Evolutionary conservation across 2,329 filamentous ascomycete genomes (phyloP).

Genomic region (Decorospora gaudefroyi): DNA sequence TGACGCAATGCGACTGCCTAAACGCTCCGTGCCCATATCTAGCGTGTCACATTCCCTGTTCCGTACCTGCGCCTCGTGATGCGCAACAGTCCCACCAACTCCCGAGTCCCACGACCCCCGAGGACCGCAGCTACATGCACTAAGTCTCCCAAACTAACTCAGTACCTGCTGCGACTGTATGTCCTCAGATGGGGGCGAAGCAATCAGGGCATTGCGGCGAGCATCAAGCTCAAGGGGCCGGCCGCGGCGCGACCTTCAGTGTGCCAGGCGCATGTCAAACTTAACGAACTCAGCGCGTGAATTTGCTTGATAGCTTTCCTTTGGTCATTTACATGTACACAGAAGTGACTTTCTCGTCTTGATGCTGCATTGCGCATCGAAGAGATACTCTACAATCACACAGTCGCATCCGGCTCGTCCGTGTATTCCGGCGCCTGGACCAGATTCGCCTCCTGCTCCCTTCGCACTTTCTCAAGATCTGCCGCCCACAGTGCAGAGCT

Average conservation of each 20-base stretch:
- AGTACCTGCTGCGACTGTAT: too few species aligned
- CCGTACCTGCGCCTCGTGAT: conserved; percentile 1
- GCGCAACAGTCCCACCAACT: too few species aligned
- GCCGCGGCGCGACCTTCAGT: too few species aligned
- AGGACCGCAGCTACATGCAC: too few species aligned
- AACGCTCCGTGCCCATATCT: neutral
- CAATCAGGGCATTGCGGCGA: neutral
- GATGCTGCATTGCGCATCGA: neutral
- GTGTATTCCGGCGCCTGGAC: conserved; percentile 32
- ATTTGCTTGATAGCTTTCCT: too few species aligned
- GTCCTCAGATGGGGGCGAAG: too few species aligned
- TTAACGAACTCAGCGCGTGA: too few species aligned
- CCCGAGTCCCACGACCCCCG: conserved; percentile 1
- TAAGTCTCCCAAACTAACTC: too few species aligned
- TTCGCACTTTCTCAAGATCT: conserved; percentile 64
- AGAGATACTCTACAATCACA: conserved; percentile 15
- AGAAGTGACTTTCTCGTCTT: too few species aligned
- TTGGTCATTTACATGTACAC: too few species aligned
- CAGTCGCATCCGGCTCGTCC: conserved; percentile 35
- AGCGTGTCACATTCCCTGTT: conserved; percentile 16
- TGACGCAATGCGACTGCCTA: conserved; percentile 16
- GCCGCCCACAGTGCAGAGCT: conserved; percentile 87
- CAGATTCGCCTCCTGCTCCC: conserved; percentile 30
- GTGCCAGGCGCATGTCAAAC: too few species aligned
- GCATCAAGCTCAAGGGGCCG: too few species aligned